These are phyloP conservation scores for Fusarium siculi DNA, from an alignment of 2,329 filamentous ascomycete species.

Conservation along the genomic window DNA sequence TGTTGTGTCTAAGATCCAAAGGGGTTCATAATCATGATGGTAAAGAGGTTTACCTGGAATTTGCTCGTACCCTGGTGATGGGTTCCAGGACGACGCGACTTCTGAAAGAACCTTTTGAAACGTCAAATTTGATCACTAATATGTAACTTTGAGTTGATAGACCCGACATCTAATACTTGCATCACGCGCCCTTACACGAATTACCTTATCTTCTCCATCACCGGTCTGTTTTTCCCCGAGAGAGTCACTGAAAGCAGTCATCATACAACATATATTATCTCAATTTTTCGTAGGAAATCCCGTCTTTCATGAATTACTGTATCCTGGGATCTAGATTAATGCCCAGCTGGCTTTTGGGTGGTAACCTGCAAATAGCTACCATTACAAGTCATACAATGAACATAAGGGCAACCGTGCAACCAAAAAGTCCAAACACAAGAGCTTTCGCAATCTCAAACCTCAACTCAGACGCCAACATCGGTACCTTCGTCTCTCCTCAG, in stretches of 20 bases:
- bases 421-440: no score
- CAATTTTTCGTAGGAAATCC: neutral
- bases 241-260: rapidly evolving
- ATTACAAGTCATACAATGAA: neutral
- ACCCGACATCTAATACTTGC: neutral
- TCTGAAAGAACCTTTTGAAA: rapidly evolving
- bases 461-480: no score
- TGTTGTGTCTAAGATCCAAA: rapidly evolving
- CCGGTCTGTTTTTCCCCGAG: rapidly evolving
- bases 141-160: neutral
- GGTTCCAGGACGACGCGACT: rapidly evolving
- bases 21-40: rapidly evolving
- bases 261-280: neutral
- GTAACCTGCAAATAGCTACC: neutral
- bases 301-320: neutral
- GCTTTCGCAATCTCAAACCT: neutral
- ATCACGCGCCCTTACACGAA: neutral
- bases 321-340: neutral
- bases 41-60: rapidly evolving
- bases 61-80: rapidly evolving
- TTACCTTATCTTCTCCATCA: neutral
- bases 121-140: rapidly evolving
- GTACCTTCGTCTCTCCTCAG: rapidly evolving
- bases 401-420: rapidly evolving
- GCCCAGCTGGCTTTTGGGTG: rapidly evolving